phyloP scores from a whole-genome alignment of 2,329 filamentous ascomycete species.

The Calonectria multiphialidica region DNA sequence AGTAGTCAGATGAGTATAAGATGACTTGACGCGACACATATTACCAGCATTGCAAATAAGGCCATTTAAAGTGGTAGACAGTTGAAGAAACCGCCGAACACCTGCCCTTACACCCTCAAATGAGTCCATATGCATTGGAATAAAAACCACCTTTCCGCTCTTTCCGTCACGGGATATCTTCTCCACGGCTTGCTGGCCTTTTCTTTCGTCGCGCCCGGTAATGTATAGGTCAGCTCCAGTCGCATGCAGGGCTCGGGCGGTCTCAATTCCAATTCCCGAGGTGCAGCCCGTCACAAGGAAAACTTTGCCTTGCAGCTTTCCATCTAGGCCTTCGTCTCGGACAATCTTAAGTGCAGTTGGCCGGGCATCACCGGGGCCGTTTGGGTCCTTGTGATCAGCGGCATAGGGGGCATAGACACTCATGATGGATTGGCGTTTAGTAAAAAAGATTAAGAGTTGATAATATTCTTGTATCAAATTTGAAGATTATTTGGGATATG shows the following conservation, averaged over 20 bases:
- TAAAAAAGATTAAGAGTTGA: neutral
- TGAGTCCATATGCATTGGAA: neutral
- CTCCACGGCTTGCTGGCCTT: neutral
- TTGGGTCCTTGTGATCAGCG: neutral
- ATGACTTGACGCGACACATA: neutral
- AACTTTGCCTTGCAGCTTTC: neutral
- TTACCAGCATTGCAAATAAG: neutral
- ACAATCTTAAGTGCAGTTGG: neutral
- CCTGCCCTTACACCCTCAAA: neutral
- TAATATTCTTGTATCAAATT: neutral
- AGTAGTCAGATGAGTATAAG: neutral
- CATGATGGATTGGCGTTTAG: neutral
- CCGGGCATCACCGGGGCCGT: neutral
- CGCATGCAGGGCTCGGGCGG: neutral
- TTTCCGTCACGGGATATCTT: neutral
- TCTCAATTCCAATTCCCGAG: neutral
- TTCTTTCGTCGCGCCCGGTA: neutral
- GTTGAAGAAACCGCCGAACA: neutral
- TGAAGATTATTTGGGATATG: neutral
- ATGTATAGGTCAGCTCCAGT: neutral
- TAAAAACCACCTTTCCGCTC: neutral
- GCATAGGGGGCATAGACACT: neutral
- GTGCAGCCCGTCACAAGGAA: neutral
- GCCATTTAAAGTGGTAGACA: neutral
- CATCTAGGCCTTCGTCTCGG: neutral